A percentile compares a stretch with the other conserved stretches of the same genome.
These are phyloP conservation scores for Nakazawaea sp. DNA, from an alignment of 805 yeast genomes.

Conservation along the genomic window DNA sequence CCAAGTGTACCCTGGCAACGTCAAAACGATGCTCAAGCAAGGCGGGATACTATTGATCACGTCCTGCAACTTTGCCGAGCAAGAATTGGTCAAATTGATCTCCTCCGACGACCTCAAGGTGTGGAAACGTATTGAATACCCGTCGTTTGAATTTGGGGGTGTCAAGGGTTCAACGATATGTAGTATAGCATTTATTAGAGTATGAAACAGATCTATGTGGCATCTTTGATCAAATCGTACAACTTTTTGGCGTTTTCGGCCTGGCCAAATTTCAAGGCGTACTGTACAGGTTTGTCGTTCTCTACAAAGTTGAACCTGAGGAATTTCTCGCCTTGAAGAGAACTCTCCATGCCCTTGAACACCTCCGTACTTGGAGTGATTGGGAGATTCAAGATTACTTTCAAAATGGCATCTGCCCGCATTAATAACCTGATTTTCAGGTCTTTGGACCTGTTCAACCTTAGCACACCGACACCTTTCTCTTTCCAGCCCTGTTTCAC, in stretches of 20 bases:
- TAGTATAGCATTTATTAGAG: slow-evolving; percentile 67
- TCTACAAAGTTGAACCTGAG: slow-evolving; percentile 67
- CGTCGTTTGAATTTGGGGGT: slow-evolving; percentile 86
- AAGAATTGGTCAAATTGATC: slow-evolving; percentile 56
- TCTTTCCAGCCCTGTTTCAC: slow-evolving; percentile 89
- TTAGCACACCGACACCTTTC: slow-evolving; percentile 85
- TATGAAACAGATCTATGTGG: slow-evolving; percentile 18
- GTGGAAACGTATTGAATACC: slow-evolving; percentile 70
- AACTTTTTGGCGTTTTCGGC: slow-evolving; percentile 54
- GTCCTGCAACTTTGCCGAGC: slow-evolving; percentile 88
- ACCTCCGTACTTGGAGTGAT: slow-evolving; percentile 56
- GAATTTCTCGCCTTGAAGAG: slow-evolving; percentile 77
- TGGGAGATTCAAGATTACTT: slow-evolving; percentile 75
- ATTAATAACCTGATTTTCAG: slow-evolving; percentile 58
- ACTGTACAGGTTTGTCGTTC: slow-evolving; percentile 67
- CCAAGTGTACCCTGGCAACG: slow-evolving; percentile 57
- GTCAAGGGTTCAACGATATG: slow-evolving; percentile 82
- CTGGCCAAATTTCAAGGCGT: slow-evolving; percentile 67
- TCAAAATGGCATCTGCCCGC: slow-evolving; percentile 83
- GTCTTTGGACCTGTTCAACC: slow-evolving; percentile 47
- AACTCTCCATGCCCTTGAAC: slow-evolving; percentile 78
- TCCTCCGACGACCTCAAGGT: slow-evolving; percentile 40
- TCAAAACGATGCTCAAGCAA: slow-evolving; percentile 45
- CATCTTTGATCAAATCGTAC: slow-evolving; percentile 38
- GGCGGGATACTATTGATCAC: slow-evolving; percentile 71